A percentile compares a stretch with the other conserved stretches of the same genome.
phyloP scores from a whole-genome alignment of 2,329 filamentous ascomycete genomes.

The Coniochaeta ligniaria region DNA sequence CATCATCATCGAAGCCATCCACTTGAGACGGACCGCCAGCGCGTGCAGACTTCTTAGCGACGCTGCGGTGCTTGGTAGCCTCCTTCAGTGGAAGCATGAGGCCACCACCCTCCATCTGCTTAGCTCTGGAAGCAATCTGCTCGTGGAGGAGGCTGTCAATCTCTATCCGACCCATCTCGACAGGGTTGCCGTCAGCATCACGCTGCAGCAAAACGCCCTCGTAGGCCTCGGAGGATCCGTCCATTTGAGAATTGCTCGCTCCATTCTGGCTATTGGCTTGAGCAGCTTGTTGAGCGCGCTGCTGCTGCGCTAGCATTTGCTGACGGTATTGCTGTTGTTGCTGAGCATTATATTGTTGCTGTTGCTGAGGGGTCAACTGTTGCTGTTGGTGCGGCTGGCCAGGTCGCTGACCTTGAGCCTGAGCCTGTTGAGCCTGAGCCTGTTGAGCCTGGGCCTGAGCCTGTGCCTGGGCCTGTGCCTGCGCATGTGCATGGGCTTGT shows the following conservation, averaged over 20 bases:
- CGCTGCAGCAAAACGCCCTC: constrained; percentile 53
- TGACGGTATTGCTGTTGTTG: background rate
- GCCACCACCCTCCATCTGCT: constrained; percentile 65
- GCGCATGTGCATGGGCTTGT: background rate
- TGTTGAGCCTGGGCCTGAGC: constrained; percentile 11
- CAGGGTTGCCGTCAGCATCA: constrained; percentile 43
- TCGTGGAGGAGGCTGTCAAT: constrained; percentile 65
- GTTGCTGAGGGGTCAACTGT: background rate
- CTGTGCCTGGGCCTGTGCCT: constrained; percentile 5
- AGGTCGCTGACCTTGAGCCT: constrained; percentile 10
- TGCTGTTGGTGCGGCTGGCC: background rate
- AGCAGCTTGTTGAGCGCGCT: constrained; percentile 21
- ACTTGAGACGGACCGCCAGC: constrained; percentile 37
- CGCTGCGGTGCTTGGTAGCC: constrained; percentile 32
- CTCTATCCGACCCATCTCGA: constrained; percentile 51
- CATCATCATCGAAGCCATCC: constrained; percentile 54
- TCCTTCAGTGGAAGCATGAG: constrained; percentile 66
- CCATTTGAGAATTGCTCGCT: constrained; percentile 54
- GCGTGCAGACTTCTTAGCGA: constrained; percentile 9
- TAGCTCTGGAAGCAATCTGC: constrained; percentile 58
- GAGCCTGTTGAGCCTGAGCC: constrained; percentile 6
- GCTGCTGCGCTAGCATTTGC: constrained; percentile 9
- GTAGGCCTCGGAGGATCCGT: constrained; percentile 61
- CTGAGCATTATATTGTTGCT: background rate
- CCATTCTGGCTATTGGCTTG: constrained; percentile 34